phyloP scores from a whole-genome alignment of 139 green algal genomes.

The Choricystis sp. region DNA sequence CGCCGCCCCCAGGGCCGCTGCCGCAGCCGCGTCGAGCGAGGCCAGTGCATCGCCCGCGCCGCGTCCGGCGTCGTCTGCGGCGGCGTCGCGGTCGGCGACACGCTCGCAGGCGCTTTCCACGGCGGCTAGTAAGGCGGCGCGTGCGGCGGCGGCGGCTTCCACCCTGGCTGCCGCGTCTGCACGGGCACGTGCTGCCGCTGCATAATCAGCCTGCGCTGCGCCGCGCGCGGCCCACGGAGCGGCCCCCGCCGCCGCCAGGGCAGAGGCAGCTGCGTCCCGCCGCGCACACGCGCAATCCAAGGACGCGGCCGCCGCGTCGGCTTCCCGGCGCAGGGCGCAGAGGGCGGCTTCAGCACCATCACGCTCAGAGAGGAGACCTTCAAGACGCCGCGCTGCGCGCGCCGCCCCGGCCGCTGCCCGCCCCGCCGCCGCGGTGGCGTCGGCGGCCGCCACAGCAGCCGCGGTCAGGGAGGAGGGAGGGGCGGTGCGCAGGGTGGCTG shows the following conservation, averaged over 20 bases:
- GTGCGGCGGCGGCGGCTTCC: neutral
- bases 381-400: neutral
- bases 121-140: neutral
- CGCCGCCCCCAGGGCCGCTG: neutral
- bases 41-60: neutral
- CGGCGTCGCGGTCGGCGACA: neutral
- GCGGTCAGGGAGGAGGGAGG: neutral
- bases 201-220: too few species aligned
- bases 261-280: too few species aligned
- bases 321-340: neutral
- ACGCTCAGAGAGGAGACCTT: neutral
- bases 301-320: neutral
- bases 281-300: neutral
- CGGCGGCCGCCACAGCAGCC: too few species aligned
- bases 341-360: neutral
- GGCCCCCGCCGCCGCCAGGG: too few species aligned
- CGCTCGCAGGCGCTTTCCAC: neutral
- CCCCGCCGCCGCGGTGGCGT: too few species aligned
- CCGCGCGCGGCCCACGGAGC: too few species aligned
- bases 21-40: neutral
- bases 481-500: neutral
- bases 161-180: neutral
- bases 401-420: too few species aligned
- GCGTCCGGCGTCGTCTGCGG: neutral
- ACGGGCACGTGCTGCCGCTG: too few species aligned